phyloP scores from a whole-genome alignment of 2,329 filamentous ascomycete species.

The Neurospora sp. region DNA sequence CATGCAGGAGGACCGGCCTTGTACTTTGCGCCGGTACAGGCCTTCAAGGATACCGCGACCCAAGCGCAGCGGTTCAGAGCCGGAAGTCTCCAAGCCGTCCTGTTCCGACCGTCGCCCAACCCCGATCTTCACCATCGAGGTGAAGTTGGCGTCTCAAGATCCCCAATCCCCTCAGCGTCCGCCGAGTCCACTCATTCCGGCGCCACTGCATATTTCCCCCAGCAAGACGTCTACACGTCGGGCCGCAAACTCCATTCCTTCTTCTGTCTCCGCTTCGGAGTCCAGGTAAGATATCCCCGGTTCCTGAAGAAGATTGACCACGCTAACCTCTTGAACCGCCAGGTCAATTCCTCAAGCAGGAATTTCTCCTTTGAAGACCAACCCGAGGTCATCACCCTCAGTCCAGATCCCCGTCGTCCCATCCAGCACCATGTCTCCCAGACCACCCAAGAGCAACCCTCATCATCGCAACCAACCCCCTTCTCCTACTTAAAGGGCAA shows the following conservation, averaged over 20 bases:
- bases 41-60: not conserved
- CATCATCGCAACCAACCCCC: not conserved
- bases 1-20: not conserved
- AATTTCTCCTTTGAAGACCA: rapidly evolving
- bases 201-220: not conserved
- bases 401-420: not conserved
- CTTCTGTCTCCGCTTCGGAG: not conserved
- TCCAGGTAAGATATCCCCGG: not conserved
- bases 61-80: not conserved
- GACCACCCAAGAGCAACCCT: not conserved
- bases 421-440: not conserved
- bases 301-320: rapidly evolving
- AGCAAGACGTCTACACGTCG: not conserved
- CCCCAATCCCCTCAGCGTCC: not conserved
- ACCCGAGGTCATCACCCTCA: not conserved
- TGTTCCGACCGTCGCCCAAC: not conserved
- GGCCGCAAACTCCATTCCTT: not conserved
- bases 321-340: not conserved
- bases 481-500: not conserved
- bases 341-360: not conserved
- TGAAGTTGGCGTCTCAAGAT: not conserved
- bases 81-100: not conserved
- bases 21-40: not conserved
- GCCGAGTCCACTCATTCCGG: not conserved
- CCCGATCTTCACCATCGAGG: not conserved